These are phyloP conservation scores for Botrytis aclada DNA, from an alignment of 2,329 filamentous ascomycete species.

Conservation along the genomic window DNA sequence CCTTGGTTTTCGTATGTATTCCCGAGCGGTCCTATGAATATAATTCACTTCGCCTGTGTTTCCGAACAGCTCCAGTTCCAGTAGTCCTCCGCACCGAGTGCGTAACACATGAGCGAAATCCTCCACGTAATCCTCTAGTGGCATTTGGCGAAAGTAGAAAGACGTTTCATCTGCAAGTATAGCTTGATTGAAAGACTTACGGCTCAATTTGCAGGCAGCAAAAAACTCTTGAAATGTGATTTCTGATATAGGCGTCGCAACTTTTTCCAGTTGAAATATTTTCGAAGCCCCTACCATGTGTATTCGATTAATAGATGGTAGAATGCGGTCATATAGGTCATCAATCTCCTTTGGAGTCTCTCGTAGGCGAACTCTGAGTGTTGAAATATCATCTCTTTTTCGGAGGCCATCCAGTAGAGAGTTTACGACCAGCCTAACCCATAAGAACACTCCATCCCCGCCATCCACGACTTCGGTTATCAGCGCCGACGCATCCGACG, in stretches of 20 bases:
- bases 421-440: neutral
- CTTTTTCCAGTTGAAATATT: neutral
- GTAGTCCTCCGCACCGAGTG: neutral
- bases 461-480: neutral
- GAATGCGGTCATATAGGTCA: neutral
- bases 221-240: too few species aligned
- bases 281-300: neutral
- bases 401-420: neutral
- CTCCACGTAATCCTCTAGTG: fast-evolving
- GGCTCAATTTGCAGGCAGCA: too few species aligned
- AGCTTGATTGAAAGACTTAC: too few species aligned
- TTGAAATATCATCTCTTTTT: neutral
- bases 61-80: neutral
- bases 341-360: neutral
- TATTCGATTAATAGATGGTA: neutral
- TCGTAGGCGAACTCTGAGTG: neutral
- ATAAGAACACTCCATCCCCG: neutral
- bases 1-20: neutral
- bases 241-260: too few species aligned
- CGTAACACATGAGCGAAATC: neutral
- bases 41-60: too few species aligned
- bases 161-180: too few species aligned
- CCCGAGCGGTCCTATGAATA: too few species aligned
- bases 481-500: neutral
- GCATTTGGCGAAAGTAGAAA: too few species aligned